Evolutionary conservation across 495 filamentous ascomycete species (phyloP), one percentile per base, ranked within the genome.

Genomic region (Penicillium flavigenum): DNA sequence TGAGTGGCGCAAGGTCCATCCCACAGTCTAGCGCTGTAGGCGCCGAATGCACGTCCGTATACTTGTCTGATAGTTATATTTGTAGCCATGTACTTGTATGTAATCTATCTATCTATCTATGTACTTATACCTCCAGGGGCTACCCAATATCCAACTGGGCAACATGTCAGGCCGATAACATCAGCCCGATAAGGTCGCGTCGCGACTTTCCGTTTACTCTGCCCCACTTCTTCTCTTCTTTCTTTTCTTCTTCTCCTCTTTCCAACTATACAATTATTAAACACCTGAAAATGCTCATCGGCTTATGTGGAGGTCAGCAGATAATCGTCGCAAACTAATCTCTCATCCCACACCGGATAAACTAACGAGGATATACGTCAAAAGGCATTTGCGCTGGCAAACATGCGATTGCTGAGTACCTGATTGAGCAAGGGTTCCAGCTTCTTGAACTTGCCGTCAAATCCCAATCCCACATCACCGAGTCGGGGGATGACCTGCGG

Each of bases 361-460:
- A 50, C 59, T 59, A 59, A 68, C 50, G 48, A 48, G n/a, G n/a
- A 20, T 32, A 48, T 14, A 38, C 39, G 34, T 65, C 50, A 65
- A 39, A 39, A 95, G 92, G 88, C 55, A 90, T 96, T 55, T 96
- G 91, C 71, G 86, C 93, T 31, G 94, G 94, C 57, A 96, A 96
- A 73, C 83, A 84, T 63, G 88, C 90, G 11, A 86, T 97, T 44
- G 91, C 92, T 47, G 78, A 88, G 31, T 96, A 92, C 65, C 81
- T 98, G 12, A 82, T 90, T 56, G 74, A 88, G 26, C 76, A 96
- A 66, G 86, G 81, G 26, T 98, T 97, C 65, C 82, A 66, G 51
- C 67, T 75, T 29, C 64, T 77, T 20, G 67, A 73, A 57, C 59
- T 79, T 27, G 56, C 58, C 29, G 61, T 38, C 34, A 71, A 58